These are phyloP conservation scores for Rutstroemia sp. DNA, from an alignment of 2,329 filamentous ascomycete genomes.

Conservation along the genomic window DNA sequence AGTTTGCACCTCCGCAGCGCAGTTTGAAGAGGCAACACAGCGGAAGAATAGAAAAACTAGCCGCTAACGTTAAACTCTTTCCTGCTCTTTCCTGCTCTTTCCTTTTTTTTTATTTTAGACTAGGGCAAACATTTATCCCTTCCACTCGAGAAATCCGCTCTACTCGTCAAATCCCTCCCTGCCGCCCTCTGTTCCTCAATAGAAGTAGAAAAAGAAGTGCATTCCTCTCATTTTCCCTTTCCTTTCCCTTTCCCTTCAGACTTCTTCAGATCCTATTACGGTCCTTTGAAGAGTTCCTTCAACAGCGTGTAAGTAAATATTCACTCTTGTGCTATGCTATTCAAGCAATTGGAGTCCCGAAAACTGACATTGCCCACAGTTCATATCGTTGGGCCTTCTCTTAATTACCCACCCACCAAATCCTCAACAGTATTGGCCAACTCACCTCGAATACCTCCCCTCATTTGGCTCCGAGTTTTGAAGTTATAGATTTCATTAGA, in stretches of 20 bases:
- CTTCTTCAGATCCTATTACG: background rate
- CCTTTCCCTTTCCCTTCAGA: background rate
- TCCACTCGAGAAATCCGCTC: background rate
- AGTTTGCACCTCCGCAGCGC: too few species aligned
- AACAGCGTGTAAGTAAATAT: background rate
- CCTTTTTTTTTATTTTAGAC: background rate
- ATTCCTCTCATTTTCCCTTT: background rate
- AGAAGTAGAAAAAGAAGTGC: background rate
- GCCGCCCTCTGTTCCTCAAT: background rate
- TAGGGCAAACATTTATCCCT: background rate
- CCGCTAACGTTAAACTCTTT: background rate
- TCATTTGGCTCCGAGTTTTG: background rate
- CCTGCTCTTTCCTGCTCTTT: too few species aligned
- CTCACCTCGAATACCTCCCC: background rate
- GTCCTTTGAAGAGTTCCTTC: conserved; percentile 1
- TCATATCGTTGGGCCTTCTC: conserved; percentile 2
- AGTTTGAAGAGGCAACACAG: background rate
- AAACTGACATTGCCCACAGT: background rate
- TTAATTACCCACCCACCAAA: background rate
- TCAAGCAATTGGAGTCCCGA: background rate
- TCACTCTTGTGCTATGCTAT: background rate
- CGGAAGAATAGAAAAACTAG: too few species aligned
- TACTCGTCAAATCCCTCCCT: background rate
- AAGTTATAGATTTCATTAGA: background rate
- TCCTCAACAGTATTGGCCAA: conserved; percentile 3